phyloP scores from a whole-genome alignment of 257 asterid species.

The Gentiana straminea region DNA sequence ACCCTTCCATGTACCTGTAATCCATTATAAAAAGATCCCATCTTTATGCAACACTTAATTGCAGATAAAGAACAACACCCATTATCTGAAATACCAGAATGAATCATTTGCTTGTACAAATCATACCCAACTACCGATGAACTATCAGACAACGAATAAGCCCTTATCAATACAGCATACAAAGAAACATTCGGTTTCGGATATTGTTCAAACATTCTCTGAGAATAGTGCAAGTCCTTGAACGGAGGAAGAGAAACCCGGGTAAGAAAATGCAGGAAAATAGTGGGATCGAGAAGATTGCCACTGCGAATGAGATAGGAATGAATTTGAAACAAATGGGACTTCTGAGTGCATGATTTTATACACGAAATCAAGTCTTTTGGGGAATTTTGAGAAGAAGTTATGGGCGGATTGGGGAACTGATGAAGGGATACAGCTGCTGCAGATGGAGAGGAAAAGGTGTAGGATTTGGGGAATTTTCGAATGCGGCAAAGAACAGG shows the following conservation, averaged over 20 bases:
- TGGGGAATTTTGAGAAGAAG: slow-evolving; percentile 12
- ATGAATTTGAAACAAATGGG: slow-evolving; percentile 59
- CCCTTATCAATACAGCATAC: slow-evolving; percentile 55
- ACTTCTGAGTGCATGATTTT: slow-evolving; percentile 37
- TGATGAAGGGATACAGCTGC: not conserved
- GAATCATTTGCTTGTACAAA: slow-evolving; percentile 36
- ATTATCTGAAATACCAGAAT: slow-evolving; percentile 41
- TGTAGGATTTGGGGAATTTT: not conserved
- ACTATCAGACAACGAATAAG: slow-evolving; percentile 35
- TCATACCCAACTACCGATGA: slow-evolving; percentile 32
- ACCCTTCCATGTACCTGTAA: slow-evolving; percentile 49
- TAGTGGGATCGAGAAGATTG: slow-evolving; percentile 27
- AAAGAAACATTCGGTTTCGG: slow-evolving; percentile 39
- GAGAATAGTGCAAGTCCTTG: slow-evolving; percentile 40
- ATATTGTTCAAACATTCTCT: slow-evolving; percentile 27
- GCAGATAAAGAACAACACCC: slow-evolving; percentile 44
- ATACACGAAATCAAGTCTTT: slow-evolving; percentile 37
- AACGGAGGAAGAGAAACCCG: slow-evolving; percentile 47
- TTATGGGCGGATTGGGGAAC: not conserved
- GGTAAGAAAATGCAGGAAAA: slow-evolving; percentile 53
- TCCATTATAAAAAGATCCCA: slow-evolving; percentile 35
- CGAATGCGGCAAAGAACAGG: not conserved
- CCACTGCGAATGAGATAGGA: slow-evolving; percentile 46
- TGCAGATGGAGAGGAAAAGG: not conserved
- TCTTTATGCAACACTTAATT: slow-evolving; percentile 49